Evolutionary conservation across 139 green algal genomes (phyloP).

Genomic region (Edaphochlamys debaryana): DNA sequence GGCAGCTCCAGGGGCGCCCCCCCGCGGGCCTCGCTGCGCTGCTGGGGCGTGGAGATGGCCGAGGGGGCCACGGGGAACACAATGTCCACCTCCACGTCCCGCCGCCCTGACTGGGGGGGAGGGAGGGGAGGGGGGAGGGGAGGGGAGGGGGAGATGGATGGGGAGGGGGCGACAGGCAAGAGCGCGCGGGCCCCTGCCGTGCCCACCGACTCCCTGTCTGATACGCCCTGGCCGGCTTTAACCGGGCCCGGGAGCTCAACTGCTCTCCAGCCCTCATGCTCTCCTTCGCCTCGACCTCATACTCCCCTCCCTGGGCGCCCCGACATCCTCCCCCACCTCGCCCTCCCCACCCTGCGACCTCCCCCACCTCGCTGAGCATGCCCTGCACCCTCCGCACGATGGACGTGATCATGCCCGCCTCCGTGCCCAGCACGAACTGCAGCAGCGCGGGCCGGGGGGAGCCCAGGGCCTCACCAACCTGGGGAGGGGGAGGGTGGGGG

Average conservation of each 20-base stretch:
- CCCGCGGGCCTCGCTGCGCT: conserved; percentile 53
- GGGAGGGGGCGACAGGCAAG: not conserved
- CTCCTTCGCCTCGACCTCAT: too few species aligned
- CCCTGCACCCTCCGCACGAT: conserved; percentile 92
- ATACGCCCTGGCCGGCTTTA: too few species aligned
- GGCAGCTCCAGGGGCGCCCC: conserved; percentile 60
- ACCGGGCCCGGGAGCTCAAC: too few species aligned
- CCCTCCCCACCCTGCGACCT: not conserved
- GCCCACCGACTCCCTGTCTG: too few species aligned
- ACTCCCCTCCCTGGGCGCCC: too few species aligned
- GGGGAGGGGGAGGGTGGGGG: not conserved
- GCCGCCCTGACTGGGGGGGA: conserved; percentile 42
- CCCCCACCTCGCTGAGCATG: conserved; percentile 57
- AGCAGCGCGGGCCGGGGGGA: conserved; percentile 74
- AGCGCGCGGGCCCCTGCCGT: too few species aligned
- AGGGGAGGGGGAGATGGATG: not conserved
- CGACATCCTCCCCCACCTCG: too few species aligned
- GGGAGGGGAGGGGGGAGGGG: not conserved
- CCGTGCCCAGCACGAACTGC: conserved; percentile 97
- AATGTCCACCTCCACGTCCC: conserved; percentile 92
- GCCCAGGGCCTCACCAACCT: conserved; percentile 57
- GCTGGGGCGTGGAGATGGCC: conserved; percentile 79
- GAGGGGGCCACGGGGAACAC: conserved; percentile 93
- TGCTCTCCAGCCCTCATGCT: too few species aligned
- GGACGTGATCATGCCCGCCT: conserved; percentile 97